Conservation (phyloP, 1,284 basidiomycete genomes). For the Ganoderma boninense region DNA sequence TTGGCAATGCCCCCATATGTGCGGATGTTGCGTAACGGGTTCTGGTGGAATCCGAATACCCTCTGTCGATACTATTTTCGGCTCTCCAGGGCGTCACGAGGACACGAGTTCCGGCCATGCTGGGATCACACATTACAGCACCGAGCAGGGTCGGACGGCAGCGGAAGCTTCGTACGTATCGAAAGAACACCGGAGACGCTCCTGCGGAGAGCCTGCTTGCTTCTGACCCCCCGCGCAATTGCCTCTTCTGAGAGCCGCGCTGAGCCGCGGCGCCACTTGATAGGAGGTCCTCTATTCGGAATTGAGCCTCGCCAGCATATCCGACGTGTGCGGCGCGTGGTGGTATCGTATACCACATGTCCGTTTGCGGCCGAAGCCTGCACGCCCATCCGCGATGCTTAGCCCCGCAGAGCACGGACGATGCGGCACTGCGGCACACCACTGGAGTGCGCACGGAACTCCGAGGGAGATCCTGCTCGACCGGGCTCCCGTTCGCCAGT, state of each 20-base stretch:
- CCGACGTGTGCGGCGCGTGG: not conserved
- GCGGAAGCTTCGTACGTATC: conserved; percentile 2
- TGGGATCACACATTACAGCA: not conserved
- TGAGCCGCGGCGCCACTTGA: not conserved
- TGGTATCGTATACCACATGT: not conserved
- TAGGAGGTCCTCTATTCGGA: not conserved
- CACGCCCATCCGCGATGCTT: not conserved
- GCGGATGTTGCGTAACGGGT: not conserved
- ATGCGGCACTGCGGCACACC: not conserved
- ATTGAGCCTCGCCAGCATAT: not conserved
- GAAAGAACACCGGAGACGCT: not conserved
- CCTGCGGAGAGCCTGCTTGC: not conserved
- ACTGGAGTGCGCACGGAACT: not conserved
- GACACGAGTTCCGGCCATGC: not conserved
- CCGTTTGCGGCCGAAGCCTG: not conserved
- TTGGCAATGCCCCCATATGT: not conserved
- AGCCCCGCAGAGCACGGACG: not conserved
- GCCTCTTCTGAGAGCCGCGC: too few species aligned
- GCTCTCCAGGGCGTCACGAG: not conserved
- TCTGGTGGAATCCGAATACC: conserved; percentile 5
- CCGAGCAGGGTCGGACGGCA: not conserved
- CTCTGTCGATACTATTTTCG: conserved; percentile 1
- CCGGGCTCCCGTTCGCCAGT: not conserved
- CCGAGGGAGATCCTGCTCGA: not conserved
- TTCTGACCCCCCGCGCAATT: not conserved